Evolutionary conservation across 1,284 basidiomycete species (phyloP).

Genomic region (Ganoderma lucidum): DNA sequence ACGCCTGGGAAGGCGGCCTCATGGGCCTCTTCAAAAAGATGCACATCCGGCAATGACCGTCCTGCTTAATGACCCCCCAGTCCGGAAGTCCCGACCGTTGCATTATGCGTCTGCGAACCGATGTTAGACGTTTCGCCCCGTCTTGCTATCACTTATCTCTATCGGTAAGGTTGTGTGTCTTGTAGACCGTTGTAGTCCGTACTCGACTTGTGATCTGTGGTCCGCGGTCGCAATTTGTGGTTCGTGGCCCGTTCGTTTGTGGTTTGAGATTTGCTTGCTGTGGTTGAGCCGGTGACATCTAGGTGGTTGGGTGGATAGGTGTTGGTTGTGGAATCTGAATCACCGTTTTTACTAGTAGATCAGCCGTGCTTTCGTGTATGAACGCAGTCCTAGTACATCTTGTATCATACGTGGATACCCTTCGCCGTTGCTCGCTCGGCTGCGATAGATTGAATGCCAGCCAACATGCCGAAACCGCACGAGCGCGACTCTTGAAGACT

Average conservation of each 20-base stretch:
- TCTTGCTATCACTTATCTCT: neutral
- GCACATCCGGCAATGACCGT: slow-evolving; percentile 32
- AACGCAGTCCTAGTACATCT: neutral
- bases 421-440: neutral
- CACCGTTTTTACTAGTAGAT: neutral
- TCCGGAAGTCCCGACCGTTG: neutral
- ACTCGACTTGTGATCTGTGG: neutral
- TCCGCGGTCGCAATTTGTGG: neutral
- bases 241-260: neutral
- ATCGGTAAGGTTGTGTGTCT: slow-evolving; percentile 6
- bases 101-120: neutral
- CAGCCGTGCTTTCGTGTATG: neutral
- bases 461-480: neutral
- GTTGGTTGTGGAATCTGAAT: neutral
- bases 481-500: neutral
- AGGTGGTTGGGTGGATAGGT: neutral
- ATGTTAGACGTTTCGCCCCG: neutral
- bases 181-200: neutral
- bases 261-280: neutral
- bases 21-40: slow-evolving; percentile 35
- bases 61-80: neutral
- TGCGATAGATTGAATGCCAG: neutral
- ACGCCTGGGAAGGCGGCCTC: slow-evolving; percentile 32
- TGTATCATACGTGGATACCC: slow-evolving; percentile 3
- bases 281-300: neutral